A percentile compares a stretch with the other conserved stretches of the same genome.
phyloP scores from a whole-genome alignment of 202 grass and related monocot genomes.

The Schoenoplectus triqueter region DNA sequence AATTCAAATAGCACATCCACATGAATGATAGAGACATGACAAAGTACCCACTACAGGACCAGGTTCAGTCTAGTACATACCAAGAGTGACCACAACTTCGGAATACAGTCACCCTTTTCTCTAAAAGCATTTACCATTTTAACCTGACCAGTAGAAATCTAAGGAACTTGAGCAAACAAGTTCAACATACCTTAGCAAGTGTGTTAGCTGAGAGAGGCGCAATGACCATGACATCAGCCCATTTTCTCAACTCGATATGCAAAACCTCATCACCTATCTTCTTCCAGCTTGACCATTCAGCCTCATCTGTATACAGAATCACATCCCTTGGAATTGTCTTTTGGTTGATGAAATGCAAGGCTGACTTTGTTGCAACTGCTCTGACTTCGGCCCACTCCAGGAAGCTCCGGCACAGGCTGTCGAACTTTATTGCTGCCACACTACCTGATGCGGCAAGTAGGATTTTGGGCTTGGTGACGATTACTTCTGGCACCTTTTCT shows the following conservation, averaged over 20 bases:
- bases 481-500: constrained; percentile 43
- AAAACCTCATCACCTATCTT: constrained; percentile 88
- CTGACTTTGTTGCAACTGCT: constrained; percentile 64
- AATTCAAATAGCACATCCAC: neutral
- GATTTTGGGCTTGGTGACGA: constrained; percentile 54
- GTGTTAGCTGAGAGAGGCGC: constrained; percentile 90
- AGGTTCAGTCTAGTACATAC: neutral
- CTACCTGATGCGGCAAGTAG: constrained; percentile 90
- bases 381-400: constrained; percentile 86
- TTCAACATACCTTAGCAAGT: constrained; percentile 68
- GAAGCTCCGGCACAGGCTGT: constrained; percentile 68
- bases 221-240: constrained; percentile 89
- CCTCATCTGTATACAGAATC: constrained; percentile 70
- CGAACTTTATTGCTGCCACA: constrained; percentile 97
- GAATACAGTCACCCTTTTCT: neutral
- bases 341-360: constrained; percentile 76
- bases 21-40: neutral
- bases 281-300: constrained; percentile 91
- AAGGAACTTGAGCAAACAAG: constrained; percentile 1
- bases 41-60: neutral
- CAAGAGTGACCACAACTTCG: neutral
- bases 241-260: constrained; percentile 91
- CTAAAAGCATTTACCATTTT: neutral
- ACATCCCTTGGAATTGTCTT: constrained; percentile 57
- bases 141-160: constrained; percentile 43